phyloP scores from a whole-genome alignment of 2,329 filamentous ascomycete species.

The Saccharata proteae region DNA sequence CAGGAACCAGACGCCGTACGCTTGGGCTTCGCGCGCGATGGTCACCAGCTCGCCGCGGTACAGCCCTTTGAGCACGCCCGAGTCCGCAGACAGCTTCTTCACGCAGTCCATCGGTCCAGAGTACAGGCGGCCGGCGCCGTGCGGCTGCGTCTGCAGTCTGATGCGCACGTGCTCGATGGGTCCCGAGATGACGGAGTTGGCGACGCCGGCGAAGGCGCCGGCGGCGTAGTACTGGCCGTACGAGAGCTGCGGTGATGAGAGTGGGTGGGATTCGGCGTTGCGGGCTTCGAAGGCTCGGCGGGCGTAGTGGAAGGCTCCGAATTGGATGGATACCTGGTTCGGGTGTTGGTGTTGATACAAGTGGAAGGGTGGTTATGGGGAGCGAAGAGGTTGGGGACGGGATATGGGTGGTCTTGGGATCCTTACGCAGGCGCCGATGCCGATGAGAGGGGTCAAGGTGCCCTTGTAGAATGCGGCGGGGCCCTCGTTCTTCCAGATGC shows the following conservation, averaged over 20 bases:
- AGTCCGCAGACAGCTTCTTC: constrained; percentile 60
- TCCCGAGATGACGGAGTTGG: constrained; percentile 77
- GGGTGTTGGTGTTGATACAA: not conserved
- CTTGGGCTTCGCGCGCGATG: constrained; percentile 76
- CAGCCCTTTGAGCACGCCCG: constrained; percentile 58
- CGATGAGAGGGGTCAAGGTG: constrained; percentile 84
- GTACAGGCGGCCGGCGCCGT: constrained; percentile 70
- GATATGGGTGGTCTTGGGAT: constrained; percentile 2
- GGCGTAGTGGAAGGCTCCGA: constrained; percentile 90
- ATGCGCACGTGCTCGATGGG: constrained; percentile 98
- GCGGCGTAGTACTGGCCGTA: constrained; percentile 83
- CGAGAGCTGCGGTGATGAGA: constrained; percentile 41
- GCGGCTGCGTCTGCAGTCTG: constrained; percentile 88
- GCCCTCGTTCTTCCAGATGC: constrained; percentile 82
- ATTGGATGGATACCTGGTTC: constrained; percentile 69
- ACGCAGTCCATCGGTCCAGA: constrained; percentile 80
- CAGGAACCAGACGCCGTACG: constrained; percentile 92
- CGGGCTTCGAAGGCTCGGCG: constrained; percentile 71
- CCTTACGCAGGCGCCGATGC: constrained; percentile 84
- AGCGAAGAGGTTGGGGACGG: not conserved
- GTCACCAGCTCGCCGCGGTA: constrained; percentile 87
- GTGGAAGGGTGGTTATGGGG: not conserved
- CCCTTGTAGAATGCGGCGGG: constrained; percentile 94
- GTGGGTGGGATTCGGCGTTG: constrained; percentile 41
- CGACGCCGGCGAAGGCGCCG: constrained; percentile 82